Evolutionary conservation across 257 asterid genomes (phyloP), one percentile per base, ranked within the genome.

Genomic region (Asclepias syriaca): DNA sequence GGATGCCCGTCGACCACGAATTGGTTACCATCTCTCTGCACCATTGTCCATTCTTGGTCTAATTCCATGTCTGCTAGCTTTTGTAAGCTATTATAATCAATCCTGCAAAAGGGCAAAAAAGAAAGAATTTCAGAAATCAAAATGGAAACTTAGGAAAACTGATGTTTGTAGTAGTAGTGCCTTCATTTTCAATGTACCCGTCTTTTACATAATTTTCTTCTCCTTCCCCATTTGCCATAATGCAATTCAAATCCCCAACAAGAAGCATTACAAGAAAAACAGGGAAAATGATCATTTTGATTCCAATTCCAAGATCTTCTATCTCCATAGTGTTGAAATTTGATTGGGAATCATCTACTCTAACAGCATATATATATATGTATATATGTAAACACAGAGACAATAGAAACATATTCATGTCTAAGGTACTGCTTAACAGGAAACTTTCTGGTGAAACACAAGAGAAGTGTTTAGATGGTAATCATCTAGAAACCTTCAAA

Each of bases 11-110:
- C 72, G 19, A 91, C 72, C 8, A 67, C 65, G 74, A 94, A 91
- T 37, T 94, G 98, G 77, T 87, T 88, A 63, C 95, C 96, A 37
- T 68, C 81, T 69, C 22, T 88, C 84, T 84, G 88, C 73, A 87
- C 97, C 87, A 87, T 81, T 34, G 81, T 76, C 97, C 97, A 91
- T 54, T 76, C 83, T 53, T 60, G 77, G 3, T 72, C 89, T 43
- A 43, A 9, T 58, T 78, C 79, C 84, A 77, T 73, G 45, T 48
- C 71, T 27, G 73, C 55, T 43, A 43, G 48, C 6, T 43, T 8
- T 7, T 43, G 48, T 43, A 43, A 43, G 54, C 55, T 61, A 27
- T 43, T 66, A 65, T 13, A 34, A 34, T 4, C 58, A 29, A 50
- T 46, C 71, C 81, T 70, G 74, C 66, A 50, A 65, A 51, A 24